These are phyloP conservation scores for Eimeria brunetti DNA, from an alignment of 169 alveolate species.

Conservation along the genomic window DNA sequence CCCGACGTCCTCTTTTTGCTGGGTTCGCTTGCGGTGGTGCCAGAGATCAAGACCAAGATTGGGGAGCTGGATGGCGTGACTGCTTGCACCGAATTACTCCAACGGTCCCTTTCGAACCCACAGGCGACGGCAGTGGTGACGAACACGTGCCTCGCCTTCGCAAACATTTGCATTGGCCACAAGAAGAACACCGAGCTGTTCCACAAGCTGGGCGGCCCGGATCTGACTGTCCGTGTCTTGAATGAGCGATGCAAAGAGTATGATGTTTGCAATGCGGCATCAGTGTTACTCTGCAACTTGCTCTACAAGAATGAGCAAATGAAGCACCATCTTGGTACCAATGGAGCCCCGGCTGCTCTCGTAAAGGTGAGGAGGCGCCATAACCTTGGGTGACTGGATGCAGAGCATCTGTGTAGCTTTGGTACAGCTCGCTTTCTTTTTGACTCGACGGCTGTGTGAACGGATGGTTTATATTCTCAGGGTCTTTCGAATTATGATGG, in stretches of 20 bases:
- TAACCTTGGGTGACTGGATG: not conserved
- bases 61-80: conserved; percentile 77
- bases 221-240: conserved; percentile 87
- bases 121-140: conserved; percentile 85
- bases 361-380: conserved; percentile 82
- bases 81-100: conserved; percentile 73
- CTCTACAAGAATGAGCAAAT: conserved; percentile 91
- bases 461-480: not conserved
- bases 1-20: conserved; percentile 80
- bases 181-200: conserved; percentile 88
- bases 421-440: not conserved
- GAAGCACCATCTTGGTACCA: conserved; percentile 90
- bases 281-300: conserved; percentile 91
- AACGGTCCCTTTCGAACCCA: conserved; percentile 65
- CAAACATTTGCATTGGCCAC: conserved; percentile 92
- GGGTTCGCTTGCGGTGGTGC: conserved; percentile 79
- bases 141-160: conserved; percentile 93
- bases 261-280: conserved; percentile 93
- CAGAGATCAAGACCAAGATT: conserved; percentile 79
- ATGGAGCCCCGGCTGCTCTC: conserved; percentile 93
- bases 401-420: not conserved
- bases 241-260: conserved; percentile 87
- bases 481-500: conserved; percentile 79
- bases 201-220: conserved; percentile 92
- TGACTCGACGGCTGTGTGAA: not conserved